Base-by-base conservation (phyloP, 2,329 filamentous ascomycete genomes). In the Nannizziopsis barbatae region DNA sequence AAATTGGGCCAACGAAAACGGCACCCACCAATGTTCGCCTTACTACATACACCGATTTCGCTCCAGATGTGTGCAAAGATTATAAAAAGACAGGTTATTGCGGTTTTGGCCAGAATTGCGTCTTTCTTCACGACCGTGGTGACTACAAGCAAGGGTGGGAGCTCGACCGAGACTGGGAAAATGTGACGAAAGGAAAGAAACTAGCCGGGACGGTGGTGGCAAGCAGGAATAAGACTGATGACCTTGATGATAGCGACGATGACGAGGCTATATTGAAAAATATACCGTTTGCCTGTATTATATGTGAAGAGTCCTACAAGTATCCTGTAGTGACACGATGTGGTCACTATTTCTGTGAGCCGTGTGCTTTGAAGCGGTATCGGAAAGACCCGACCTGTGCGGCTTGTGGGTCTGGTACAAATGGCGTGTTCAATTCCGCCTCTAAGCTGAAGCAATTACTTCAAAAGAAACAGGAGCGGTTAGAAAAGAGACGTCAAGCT, bases 271-370 rank as follows among this genome's bases (percentile, higher is more conserved):
- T 90, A 61, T 69, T 94, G 44, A 81, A 89, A 62, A 84, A 81
- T 58, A 94, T 95, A 17, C 89, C 89, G 0, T 95, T 95, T 62
- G 85, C 80, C 1, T 95, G 89, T 65, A 79, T 94, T 54, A 86
- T 95, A 53, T 95, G 89, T 72, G 80, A 82, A 58, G 76, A 80
- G 33, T 67, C 80, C 1, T 95, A 95, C 67, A 83, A 80, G 58
- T 75, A 78, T 50, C 90, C 92, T 0, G 77, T 96, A 10, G 71
- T 90, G 18, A 96, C 92, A 10, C 84, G 87, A 55, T 98, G 92
- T 57, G 85, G 87, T 0, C 92, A 98, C 65, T 96, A 96, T 65
- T 96, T 96, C 62, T 98, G 92, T 63, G 85, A 95, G 65, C 74
- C 76, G 1, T 98, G 92, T 65, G 92, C 92, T 20, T 71, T 96